Conservation (phyloP, 768 basidiomycete genomes). For the Tylopilus sp. region DNA sequence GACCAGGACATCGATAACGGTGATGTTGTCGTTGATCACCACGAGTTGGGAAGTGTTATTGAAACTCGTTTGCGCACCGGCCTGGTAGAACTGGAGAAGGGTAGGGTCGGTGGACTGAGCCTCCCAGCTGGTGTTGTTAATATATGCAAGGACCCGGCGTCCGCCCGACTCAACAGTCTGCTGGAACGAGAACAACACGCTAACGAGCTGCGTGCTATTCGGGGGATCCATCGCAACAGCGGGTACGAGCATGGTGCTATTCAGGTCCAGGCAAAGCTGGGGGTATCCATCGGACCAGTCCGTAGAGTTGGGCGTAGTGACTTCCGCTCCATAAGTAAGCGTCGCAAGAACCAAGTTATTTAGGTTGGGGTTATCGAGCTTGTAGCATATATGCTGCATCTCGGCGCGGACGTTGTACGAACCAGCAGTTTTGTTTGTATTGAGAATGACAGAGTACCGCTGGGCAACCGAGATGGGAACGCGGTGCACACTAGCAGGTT, state of each 20-base stretch:
- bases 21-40: conserved; percentile 24
- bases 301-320: conserved; percentile 22
- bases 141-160: conserved; percentile 19
- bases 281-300: conserved; percentile 29
- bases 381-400: conserved; percentile 33
- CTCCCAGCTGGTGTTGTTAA: conserved; percentile 29
- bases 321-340: conserved; percentile 24
- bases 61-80: conserved; percentile 26
- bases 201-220: conserved; percentile 21
- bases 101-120: conserved; percentile 25
- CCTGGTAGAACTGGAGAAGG: conserved; percentile 24
- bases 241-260: conserved; percentile 30
- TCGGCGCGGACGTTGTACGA: conserved; percentile 37
- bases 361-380: conserved; percentile 27
- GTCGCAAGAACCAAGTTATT: conserved; percentile 29
- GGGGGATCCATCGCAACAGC: conserved; percentile 25
- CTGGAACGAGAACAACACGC: conserved; percentile 24
- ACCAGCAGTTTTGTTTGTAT: conserved; percentile 37
- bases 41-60: conserved; percentile 23
- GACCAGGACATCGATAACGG: conserved; percentile 25
- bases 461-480: conserved; percentile 45
- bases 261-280: conserved; percentile 22
- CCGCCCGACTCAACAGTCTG: conserved; percentile 26
- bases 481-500: conserved; percentile 36
- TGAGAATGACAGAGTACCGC: conserved; percentile 47